Base-by-base conservation (phyloP, 768 basidiomycete genomes). In the Tubosaeta brunneosetosa region DNA sequence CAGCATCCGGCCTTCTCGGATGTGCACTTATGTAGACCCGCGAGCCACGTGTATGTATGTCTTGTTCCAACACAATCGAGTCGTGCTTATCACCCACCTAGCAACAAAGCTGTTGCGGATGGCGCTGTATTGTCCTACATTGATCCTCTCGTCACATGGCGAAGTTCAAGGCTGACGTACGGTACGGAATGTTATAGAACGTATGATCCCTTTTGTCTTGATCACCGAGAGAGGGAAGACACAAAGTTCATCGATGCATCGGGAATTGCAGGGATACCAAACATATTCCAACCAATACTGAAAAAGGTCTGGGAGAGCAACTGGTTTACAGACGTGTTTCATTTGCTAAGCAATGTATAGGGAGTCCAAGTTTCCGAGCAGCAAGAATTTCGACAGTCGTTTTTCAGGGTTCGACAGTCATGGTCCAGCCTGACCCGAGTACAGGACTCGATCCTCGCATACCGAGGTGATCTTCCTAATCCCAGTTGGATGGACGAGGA, bases 21-120 rank as follows among this genome's bases (percentile, higher is more conserved):
- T 0, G 57, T 80, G 3, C 65, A 70, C 12, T 61, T 83, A 5
- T 70, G 73, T 47, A 71, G 80, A 16, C 81, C 81, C 3, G 72
- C 78, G 48, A 73, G 71, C 36, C 74, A 78, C 52, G 69, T 75
- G 82, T 81, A 61, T 14, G 78, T 56, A 61, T 16, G 77, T 55
- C 6, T 46, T 3, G 0, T 26, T 17, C 1, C 22, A 34, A 4
- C 12, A 36, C 44, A 8, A 55, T 29, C 9, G n/a, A 3, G 16
- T 33, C 1, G 3, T 47, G 12, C 49, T 66, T 38, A 43, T 16
- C 2, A 16, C 10, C 2, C 25, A 4, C 43, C 7, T 45, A 76
- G 74, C 2, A 70, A 68, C 47, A 79, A 71, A 65, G 80, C 78
- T 0, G 78, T 81, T 14, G 77, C 81, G 1, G 77, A 81, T 55